These are phyloP conservation scores for Moniliophthora roreri DNA, from an alignment of 1,284 basidiomycete genomes.

Conservation along the genomic window DNA sequence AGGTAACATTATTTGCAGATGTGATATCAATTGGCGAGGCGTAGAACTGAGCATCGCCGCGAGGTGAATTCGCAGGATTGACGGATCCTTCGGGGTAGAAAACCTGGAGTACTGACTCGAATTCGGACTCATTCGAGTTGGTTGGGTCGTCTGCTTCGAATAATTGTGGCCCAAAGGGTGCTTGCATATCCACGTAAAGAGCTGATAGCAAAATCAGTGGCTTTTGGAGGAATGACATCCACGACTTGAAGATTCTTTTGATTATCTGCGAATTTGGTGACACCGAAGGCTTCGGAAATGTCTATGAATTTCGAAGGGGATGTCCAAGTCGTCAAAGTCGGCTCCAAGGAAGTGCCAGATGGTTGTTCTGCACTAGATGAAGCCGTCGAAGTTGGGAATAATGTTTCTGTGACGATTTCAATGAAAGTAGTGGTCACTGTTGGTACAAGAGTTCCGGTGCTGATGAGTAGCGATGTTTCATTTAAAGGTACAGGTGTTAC, in stretches of 20 bases:
- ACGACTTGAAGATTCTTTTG: conserved; percentile 59
- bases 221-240: conserved; percentile 40
- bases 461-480: too few relatives aligned
- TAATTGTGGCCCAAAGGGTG: background rate
- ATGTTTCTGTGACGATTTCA: too few relatives aligned
- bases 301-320: conserved; percentile 54
- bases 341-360: too few relatives aligned
- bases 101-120: conserved; percentile 47
- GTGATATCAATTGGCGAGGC: conserved; percentile 53
- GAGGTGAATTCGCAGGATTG: conserved; percentile 56
- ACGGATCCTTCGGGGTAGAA: conserved; percentile 64
- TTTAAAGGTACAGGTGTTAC: too few relatives aligned
- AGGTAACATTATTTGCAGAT: conserved; percentile 48
- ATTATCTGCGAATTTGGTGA: conserved; percentile 57
- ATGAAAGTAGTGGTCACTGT: too few relatives aligned
- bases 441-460: too few relatives aligned
- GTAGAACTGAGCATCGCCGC: conserved; percentile 73
- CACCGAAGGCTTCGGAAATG: conserved; percentile 53
- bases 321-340: conserved; percentile 52
- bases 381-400: too few relatives aligned
- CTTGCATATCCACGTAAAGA: conserved; percentile 4
- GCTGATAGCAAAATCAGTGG: conserved; percentile 22
- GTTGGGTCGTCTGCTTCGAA: background rate
- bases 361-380: too few relatives aligned
- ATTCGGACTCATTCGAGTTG: background rate